phyloP scores from a whole-genome alignment of 2,329 filamentous ascomycete genomes.

The Cercospora berteroae region DNA sequence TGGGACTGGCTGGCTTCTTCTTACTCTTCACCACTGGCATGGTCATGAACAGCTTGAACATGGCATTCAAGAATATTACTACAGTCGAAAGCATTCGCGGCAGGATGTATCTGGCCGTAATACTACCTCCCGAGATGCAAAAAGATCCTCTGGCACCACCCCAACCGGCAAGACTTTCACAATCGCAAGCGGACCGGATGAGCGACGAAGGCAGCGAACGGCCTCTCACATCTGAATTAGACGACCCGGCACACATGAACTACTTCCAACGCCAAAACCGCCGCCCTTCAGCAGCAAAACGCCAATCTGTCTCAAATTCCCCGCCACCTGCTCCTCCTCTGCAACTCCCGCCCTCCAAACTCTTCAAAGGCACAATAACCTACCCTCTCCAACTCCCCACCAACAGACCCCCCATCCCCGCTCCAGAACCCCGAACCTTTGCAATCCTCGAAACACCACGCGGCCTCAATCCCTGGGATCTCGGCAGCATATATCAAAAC shows the following conservation, averaged over 20 bases:
- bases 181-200: constrained; percentile 9
- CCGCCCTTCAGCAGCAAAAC: constrained; percentile 14
- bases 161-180: constrained; percentile 20
- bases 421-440: constrained; percentile 59
- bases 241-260: constrained; percentile 34
- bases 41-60: constrained; percentile 68
- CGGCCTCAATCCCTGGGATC: constrained; percentile 82
- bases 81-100: constrained; percentile 74
- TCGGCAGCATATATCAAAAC: constrained; percentile 64
- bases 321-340: background rate
- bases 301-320: constrained; percentile 11
- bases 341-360: constrained; percentile 15
- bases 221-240: constrained; percentile 37
- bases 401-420: constrained; percentile 38
- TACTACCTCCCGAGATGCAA: constrained; percentile 54
- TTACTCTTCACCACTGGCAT: constrained; percentile 77
- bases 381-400: constrained; percentile 53
- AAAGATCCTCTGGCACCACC: constrained; percentile 24
- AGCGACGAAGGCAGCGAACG: constrained; percentile 26
- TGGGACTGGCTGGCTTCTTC: constrained; percentile 70
- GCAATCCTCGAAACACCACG: constrained; percentile 71
- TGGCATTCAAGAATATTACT: constrained; percentile 71
- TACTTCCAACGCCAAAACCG: constrained; percentile 34
- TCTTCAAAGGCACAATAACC: constrained; percentile 51
- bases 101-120: constrained; percentile 71